Evolutionary conservation across 2,329 filamentous ascomycete genomes (phyloP), one percentile per base, ranked within the genome.

Genomic region (Xylaria polymorpha): DNA sequence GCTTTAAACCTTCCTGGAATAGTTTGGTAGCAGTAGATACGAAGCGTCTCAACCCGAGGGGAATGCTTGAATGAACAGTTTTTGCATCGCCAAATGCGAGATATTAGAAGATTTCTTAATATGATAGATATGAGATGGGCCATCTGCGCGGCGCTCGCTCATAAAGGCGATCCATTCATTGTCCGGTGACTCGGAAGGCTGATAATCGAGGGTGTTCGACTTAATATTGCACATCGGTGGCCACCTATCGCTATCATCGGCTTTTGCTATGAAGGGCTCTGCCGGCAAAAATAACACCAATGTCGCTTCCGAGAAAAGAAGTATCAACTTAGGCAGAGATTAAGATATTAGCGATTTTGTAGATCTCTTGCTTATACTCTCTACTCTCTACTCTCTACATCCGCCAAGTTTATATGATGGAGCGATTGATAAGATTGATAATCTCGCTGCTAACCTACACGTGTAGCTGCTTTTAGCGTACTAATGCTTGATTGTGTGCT

Each of bases 81-180:
- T 29, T 29, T 29, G 2, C 25, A 29, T 29, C 4, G 25, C 25
- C 4, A 29, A 29, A 29, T 3, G 25, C 25, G 25, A 29, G 25
- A 29, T 29, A 29, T 29, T 29, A 29, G 25, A 29, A 29, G 25
- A 29, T 29, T 74, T 25, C 1, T 74, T 76, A 25, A 80, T 73
- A 5, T 80, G 79, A 68, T 82, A 84, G 22, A 83, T 73, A 68
- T 83, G 81, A 0, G 80, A 78, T 29, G 83, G 77, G 1, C 81
- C 82, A 59, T 82, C 80, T 10, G 77, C 81, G 41, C 74, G 75
- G 1, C 80, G 79, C 72, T 83, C 81, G 20, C 74, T 77, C 2
- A 80, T 83, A 68, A 83, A 83, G 3, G 76, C 76, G 50, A 83
- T 78, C 77, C 78, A 81, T 69, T 82, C 51, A 5, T 80, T 79